Evolutionary conservation across 352 stramenopile species (phyloP).

Genomic region (Pythium volutum): DNA sequence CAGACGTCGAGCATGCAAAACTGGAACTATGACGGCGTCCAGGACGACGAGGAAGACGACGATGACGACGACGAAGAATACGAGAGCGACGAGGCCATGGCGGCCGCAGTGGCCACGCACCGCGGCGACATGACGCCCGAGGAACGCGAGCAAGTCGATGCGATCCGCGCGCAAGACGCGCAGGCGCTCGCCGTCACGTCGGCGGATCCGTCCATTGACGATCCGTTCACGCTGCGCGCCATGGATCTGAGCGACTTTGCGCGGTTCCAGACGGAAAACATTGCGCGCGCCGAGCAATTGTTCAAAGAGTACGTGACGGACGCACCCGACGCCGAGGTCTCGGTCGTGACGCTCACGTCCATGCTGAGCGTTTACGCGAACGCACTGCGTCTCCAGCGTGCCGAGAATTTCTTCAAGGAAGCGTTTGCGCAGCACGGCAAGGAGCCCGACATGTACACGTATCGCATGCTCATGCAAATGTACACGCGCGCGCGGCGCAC

Average conservation of each 20-base stretch:
- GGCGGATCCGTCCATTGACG: constrained; percentile 33
- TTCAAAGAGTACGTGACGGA: constrained; percentile 58
- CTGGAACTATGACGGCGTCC: constrained; percentile 67
- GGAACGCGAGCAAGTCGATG: constrained; percentile 32
- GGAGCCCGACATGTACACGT: constrained; percentile 58
- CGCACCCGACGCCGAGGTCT: constrained; percentile 34
- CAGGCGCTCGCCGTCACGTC: constrained; percentile 22
- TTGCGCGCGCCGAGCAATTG: constrained; percentile 54
- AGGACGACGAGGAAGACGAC: constrained; percentile 48
- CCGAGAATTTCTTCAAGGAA: constrained; percentile 45
- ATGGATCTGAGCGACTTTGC: constrained; percentile 71
- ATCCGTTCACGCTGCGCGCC: constrained; percentile 35
- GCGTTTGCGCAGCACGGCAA: constrained; percentile 46
- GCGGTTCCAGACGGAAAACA: constrained; percentile 67
- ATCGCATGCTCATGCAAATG: constrained; percentile 82
- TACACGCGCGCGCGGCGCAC: constrained; percentile 67
- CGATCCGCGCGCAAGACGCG: constrained; percentile 36
- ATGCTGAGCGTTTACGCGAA: constrained; percentile 82
- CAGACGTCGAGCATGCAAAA: constrained; percentile 57
- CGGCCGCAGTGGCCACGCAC: constrained; percentile 18
- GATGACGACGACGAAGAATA: constrained; percentile 39
- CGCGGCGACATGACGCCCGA: constrained; percentile 35
- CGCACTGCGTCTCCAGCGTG: constrained; percentile 53
- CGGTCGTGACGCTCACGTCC: constrained; percentile 65
- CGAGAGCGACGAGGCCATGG: constrained; percentile 34